These are phyloP conservation scores for Mucor sp. DNA, from an alignment of 371 early-diverging fungal species.

Conservation along the genomic window DNA sequence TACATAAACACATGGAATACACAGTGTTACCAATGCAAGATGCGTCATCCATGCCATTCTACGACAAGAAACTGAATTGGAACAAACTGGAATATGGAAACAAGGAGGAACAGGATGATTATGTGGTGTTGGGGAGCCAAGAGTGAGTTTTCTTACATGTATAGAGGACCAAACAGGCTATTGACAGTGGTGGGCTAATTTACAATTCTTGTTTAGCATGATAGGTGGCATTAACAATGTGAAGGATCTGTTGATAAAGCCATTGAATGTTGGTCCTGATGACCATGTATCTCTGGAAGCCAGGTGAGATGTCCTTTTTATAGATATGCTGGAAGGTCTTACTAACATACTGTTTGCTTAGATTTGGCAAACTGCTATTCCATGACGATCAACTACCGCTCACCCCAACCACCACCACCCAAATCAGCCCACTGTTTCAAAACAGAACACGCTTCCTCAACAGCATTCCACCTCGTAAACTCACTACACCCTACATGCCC, in stretches of 20 bases:
- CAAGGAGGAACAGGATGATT: background rate
- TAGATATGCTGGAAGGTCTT: background rate
- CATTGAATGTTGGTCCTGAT: conserved; percentile 7
- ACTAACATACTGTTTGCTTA: background rate
- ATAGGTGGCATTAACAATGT: conserved; percentile 10
- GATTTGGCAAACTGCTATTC: conserved; percentile 42
- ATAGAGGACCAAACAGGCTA: background rate
- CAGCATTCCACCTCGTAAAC: conserved; percentile 33
- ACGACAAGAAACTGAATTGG: conserved; percentile 31
- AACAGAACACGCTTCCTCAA: conserved; percentile 29
- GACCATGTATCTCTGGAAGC: conserved; percentile 31
- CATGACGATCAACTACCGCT: conserved; percentile 11
- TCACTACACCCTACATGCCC: conserved; percentile 29
- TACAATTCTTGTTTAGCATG: background rate
- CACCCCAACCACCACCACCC: background rate
- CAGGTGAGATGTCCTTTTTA: conserved; percentile 24
- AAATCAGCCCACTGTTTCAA: background rate
- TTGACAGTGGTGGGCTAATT: background rate
- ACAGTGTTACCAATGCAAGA: conserved; percentile 36
- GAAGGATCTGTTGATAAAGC: conserved; percentile 12
- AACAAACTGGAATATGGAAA: conserved; percentile 17
- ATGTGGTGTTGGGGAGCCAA: background rate
- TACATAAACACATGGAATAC: conserved; percentile 8
- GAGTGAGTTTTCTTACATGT: background rate
- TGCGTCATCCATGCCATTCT: conserved; percentile 28